These are phyloP conservation scores for Xerocomus minutiporus DNA, from an alignment of 1,284 basidiomycete genomes.

Conservation along the genomic window DNA sequence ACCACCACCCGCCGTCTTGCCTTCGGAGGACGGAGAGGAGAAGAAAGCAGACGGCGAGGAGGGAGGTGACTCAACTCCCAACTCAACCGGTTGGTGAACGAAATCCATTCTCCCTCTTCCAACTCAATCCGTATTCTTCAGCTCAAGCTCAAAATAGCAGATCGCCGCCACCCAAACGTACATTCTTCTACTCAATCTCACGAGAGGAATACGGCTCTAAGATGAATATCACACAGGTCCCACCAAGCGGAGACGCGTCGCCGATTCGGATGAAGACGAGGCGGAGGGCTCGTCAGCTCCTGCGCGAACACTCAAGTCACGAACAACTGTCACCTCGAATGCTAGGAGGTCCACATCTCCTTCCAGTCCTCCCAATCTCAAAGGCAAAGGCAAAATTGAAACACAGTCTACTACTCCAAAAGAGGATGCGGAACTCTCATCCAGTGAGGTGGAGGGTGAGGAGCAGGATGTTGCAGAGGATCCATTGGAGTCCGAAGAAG, in stretches of 20 bases:
- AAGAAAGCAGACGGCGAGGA: conserved; percentile 24
- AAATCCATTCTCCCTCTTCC: not conserved
- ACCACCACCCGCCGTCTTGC: conserved; percentile 8
- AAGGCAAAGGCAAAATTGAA: conserved; percentile 25
- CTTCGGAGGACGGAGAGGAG: conserved; percentile 31
- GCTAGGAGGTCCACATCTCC: conserved; percentile 14
- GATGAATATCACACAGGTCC: conserved; percentile 18
- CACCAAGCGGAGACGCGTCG: conserved; percentile 55
- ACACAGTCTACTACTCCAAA: conserved; percentile 23
- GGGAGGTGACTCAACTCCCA: not conserved
- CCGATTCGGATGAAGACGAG: conserved; percentile 65
- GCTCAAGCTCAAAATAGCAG: conserved; percentile 42
- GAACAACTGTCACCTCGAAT: conserved; percentile 2
- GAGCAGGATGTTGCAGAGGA: conserved; percentile 48
- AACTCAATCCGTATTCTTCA: conserved; percentile 14
- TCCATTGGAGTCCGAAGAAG: conserved; percentile 29
- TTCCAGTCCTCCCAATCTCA: conserved; percentile 9
- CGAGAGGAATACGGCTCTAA: not conserved
- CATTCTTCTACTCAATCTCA: conserved; percentile 4
- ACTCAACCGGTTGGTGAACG: conserved; percentile 16
- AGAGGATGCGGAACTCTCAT: conserved; percentile 38
- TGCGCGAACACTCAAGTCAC: conserved; percentile 1
- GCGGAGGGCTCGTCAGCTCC: conserved; percentile 4
- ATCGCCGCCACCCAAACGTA: conserved; percentile 25
- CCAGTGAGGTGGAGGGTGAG: conserved; percentile 50